These are phyloP conservation scores for Raphidocelis subcapitata DNA, from an alignment of 139 green algal species.

Conservation along the genomic window DNA sequence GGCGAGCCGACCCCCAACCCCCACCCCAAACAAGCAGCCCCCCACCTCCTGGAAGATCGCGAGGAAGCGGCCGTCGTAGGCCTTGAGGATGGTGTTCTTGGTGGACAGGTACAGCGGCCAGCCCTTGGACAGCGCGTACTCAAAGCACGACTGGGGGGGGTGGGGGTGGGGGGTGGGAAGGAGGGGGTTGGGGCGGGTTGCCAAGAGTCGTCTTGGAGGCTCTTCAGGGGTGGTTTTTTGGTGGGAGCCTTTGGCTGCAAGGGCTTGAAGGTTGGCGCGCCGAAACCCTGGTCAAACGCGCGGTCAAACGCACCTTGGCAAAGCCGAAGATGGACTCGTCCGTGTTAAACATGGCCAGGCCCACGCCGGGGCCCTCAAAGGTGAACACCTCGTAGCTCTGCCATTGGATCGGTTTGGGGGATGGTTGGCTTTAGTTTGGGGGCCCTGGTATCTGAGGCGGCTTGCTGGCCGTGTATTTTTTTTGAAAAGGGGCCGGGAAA, in stretches of 20 bases:
- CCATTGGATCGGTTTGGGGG: no score
- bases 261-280: no score
- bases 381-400: slow-evolving; percentile 68
- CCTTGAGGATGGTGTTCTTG: slow-evolving; percentile 99
- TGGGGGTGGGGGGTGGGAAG: no score
- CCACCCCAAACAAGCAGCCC: background rate
- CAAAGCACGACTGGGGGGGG: slow-evolving; percentile 64
- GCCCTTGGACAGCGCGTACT: slow-evolving; percentile 81
- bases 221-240: no score
- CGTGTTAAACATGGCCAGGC: slow-evolving; percentile 95
- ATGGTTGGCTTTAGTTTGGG: no score
- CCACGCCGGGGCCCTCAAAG: slow-evolving; percentile 69
- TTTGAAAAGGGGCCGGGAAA: background rate
- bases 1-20: no score
- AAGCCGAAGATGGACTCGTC: slow-evolving; percentile 93
- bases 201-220: no score
- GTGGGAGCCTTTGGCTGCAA: no score
- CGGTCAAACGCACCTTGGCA: slow-evolving; percentile 61
- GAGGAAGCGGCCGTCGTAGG: slow-evolving; percentile 78
- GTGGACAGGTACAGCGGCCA: slow-evolving; percentile 94
- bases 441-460: no score
- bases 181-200: no score
- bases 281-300: slow-evolving; percentile 1
- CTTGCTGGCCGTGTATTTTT: no score
- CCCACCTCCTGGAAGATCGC: no score